A percentile compares a stretch with the other conserved stretches of the same genome.
Evolutionary conservation across 352 stramenopile species (phyloP).

Genomic region (Phytopythium kandeliae): DNA sequence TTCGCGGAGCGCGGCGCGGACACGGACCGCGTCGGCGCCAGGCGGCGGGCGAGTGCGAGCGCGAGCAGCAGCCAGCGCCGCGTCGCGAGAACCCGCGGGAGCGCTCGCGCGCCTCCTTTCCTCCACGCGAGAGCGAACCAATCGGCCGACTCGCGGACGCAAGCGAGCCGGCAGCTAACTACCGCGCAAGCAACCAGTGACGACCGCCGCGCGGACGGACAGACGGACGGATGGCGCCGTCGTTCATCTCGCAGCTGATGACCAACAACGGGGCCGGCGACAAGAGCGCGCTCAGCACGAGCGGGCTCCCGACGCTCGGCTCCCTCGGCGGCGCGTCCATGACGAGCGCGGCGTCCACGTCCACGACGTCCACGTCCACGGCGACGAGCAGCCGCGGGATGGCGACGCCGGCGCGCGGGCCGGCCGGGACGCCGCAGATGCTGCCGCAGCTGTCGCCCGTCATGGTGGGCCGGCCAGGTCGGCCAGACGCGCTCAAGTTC

Average conservation of each 20-base stretch:
- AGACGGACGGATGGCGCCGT: constrained; percentile 33
- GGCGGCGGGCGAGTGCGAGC: too few species aligned
- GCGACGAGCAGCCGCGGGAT: background rate
- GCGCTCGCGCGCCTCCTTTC: too few species aligned
- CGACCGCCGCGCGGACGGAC: background rate
- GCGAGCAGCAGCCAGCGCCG: too few species aligned
- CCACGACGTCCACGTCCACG: background rate
- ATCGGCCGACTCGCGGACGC: constrained; percentile 4
- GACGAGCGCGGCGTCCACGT: background rate
- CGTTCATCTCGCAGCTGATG: constrained; percentile 62
- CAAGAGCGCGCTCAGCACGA: constrained; percentile 15
- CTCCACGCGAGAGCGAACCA: background rate
- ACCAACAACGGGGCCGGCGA: constrained; percentile 5
- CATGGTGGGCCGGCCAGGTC: constrained; percentile 10
- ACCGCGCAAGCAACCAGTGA: too few species aligned
- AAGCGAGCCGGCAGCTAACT: constrained; percentile 6
- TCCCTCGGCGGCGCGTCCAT: constrained; percentile 5
- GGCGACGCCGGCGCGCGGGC: background rate
- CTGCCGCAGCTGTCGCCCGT: constrained; percentile 16
- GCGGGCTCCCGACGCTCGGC: constrained; percentile 9
- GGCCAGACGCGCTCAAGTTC: constrained; percentile 23
- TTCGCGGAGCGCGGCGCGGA: too few species aligned
- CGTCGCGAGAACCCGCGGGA: too few species aligned
- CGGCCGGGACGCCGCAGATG: constrained; percentile 3
- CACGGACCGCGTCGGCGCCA: too few species aligned